Evolutionary conservation across 192 early-diverging fungal species (phyloP).

Genomic region (Anaeromyces robustus): DNA sequence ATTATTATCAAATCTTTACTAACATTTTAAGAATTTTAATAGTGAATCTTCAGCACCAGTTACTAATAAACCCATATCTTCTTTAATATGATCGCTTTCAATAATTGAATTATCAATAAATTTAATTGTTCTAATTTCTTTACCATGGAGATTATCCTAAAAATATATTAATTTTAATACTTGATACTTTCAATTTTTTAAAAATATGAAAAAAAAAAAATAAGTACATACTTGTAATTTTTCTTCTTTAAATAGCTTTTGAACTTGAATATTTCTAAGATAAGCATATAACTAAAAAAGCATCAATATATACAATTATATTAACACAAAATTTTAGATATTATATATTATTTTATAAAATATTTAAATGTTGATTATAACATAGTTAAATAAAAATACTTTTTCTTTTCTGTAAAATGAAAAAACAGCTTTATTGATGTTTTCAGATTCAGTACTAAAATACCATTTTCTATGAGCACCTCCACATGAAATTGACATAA

Average conservation of each 20-base stretch:
- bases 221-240: not conserved
- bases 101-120: slow-evolving; percentile 13
- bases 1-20: too few relatives aligned
- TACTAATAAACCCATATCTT: not conserved
- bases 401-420: slow-evolving; percentile 39
- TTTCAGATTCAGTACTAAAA: slow-evolving; percentile 26
- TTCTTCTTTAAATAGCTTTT: slow-evolving; percentile 15
- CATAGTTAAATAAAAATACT: slow-evolving; percentile 29
- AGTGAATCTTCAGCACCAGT: slow-evolving; percentile 17
- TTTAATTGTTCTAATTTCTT: slow-evolving; percentile 37
- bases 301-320: slow-evolving; percentile 2
- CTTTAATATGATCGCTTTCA: not conserved
- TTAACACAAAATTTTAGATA: too few relatives aligned
- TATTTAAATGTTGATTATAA: too few relatives aligned
- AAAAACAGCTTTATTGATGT: slow-evolving; percentile 30
- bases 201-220: not conserved
- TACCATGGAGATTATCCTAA: slow-evolving; percentile 41
- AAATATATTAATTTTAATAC: too few relatives aligned
- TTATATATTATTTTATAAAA: too few relatives aligned
- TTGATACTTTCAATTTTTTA: too few relatives aligned
- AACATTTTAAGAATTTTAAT: slow-evolving; percentile 11
- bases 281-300: slow-evolving; percentile 19
- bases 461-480: slow-evolving; percentile 61
- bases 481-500: slow-evolving; percentile 49
- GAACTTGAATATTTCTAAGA: slow-evolving; percentile 19